A percentile compares a stretch with the other conserved stretches of the same genome.
These are phyloP conservation scores for Melanomma pulvis-pyrius DNA, from an alignment of 495 filamentous ascomycete species.

Conservation along the genomic window DNA sequence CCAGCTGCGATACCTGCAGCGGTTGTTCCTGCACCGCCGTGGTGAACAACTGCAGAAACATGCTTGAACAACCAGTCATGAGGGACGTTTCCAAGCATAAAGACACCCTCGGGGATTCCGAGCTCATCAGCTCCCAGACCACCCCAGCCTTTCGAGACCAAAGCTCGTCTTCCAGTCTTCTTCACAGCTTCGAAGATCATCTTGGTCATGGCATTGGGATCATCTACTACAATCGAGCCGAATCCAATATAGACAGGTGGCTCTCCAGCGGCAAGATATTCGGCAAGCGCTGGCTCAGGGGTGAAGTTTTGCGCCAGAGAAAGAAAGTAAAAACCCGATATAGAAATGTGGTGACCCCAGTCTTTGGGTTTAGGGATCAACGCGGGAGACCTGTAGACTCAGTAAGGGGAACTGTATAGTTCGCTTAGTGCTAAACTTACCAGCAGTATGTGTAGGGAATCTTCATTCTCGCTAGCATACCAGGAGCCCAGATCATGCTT, in stretches of 20 bases:
- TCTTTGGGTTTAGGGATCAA: slow-evolving; percentile 64
- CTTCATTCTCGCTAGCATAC: slow-evolving; percentile 49
- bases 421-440: slow-evolving; percentile 28
- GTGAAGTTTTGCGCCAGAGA: slow-evolving; percentile 54
- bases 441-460: slow-evolving; percentile 68
- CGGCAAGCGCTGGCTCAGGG: slow-evolving; percentile 54
- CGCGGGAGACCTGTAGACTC: slow-evolving; percentile 54
- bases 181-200: slow-evolving; percentile 60
- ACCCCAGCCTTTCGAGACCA: slow-evolving; percentile 68
- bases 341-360: slow-evolving; percentile 61
- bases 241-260: slow-evolving; percentile 69
- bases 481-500: slow-evolving; percentile 53
- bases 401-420: not conserved
- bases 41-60: slow-evolving; percentile 64
- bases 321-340: slow-evolving; percentile 66
- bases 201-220: slow-evolving; percentile 57
- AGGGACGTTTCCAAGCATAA: slow-evolving; percentile 63
- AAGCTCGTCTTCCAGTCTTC: slow-evolving; percentile 55
- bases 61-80: slow-evolving; percentile 70
- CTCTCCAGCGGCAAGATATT: slow-evolving; percentile 58
- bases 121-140: slow-evolving; percentile 56
- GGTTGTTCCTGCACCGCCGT: slow-evolving; percentile 69
- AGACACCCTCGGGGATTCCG: slow-evolving; percentile 51
- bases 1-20: slow-evolving; percentile 62
- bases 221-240: slow-evolving; percentile 66